Percentiles rank a stretch among this genome's conserved stretches.
phyloP scores from a whole-genome alignment of 2,329 filamentous ascomycete genomes.

The Clonostachys byssicola region DNA sequence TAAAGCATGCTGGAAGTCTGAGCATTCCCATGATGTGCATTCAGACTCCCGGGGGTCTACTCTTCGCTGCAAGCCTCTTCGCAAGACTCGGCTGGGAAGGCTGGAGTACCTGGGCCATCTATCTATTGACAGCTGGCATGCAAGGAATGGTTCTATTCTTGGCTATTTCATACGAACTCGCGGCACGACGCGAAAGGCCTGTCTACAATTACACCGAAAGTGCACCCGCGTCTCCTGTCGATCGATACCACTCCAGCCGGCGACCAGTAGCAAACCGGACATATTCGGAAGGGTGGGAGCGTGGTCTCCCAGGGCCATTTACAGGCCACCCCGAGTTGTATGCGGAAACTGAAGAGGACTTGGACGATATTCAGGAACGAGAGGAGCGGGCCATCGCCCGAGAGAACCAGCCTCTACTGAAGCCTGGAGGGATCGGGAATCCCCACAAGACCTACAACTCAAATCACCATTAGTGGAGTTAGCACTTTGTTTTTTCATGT shows the following conservation, averaged over 20 bases:
- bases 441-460: slow-evolving; percentile 29
- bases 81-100: slow-evolving; percentile 74
- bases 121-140: slow-evolving; percentile 78
- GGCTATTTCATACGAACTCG: slow-evolving; percentile 72
- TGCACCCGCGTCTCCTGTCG: slow-evolving; percentile 18
- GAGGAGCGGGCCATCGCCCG: slow-evolving; percentile 45
- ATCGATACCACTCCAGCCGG: slow-evolving; percentile 14
- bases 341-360: slow-evolving; percentile 44
- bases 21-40: slow-evolving; percentile 99
- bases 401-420: slow-evolving; percentile 46
- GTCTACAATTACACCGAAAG: slow-evolving; percentile 11
- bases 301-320: slow-evolving; percentile 44
- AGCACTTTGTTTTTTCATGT: no score
- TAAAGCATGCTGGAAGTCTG: slow-evolving; percentile 84
- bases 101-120: slow-evolving; percentile 96
- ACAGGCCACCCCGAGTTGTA: slow-evolving; percentile 48
- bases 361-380: slow-evolving; percentile 43
- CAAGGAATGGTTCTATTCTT: slow-evolving; percentile 79
- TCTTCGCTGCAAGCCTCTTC: slow-evolving; percentile 84
- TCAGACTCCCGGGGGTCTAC: slow-evolving; percentile 86
- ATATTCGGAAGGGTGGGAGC: slow-evolving; percentile 46
- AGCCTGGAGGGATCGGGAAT: slow-evolving; percentile 44
- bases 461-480: not conserved
- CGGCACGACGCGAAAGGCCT: slow-evolving; percentile 23
- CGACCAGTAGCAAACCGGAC: slow-evolving; percentile 34